These are phyloP conservation scores for Solanum aculeatissimum DNA, from an alignment of 305 asterid species.

Conservation along the genomic window DNA sequence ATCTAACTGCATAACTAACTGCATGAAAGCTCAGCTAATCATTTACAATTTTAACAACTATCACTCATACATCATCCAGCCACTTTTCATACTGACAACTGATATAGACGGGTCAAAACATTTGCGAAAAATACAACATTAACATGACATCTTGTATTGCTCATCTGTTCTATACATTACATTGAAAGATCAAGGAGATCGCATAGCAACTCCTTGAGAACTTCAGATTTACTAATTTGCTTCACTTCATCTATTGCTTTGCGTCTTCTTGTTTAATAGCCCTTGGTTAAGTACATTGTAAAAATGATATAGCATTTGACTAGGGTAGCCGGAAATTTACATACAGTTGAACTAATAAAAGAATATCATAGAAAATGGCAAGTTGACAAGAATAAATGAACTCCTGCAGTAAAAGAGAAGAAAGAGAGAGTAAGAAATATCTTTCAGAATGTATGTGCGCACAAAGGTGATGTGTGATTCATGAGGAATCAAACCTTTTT, in stretches of 20 bases:
- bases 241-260: not conserved
- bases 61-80: not conserved
- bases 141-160: not conserved
- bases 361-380: slow-evolving; percentile 20
- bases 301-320: not conserved
- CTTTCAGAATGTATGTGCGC: not conserved
- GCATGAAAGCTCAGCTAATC: not conserved
- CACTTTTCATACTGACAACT: not conserved
- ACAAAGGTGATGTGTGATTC: not conserved
- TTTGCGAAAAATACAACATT: not conserved
- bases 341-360: slow-evolving; percentile 46
- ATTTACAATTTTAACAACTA: not conserved
- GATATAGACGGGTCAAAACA: not conserved
- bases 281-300: not conserved
- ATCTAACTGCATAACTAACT: not conserved
- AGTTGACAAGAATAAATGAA: not conserved
- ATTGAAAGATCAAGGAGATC: not conserved
- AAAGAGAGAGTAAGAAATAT: not conserved
- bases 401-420: not conserved
- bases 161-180: not conserved
- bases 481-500: not conserved
- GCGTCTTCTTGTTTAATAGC: not conserved
- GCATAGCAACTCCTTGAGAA: not conserved
- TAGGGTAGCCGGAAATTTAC: slow-evolving; percentile 11
- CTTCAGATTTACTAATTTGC: not conserved